Conservation (phyloP, 768 basidiomycete genomes). For the Xerocomellus intermedius region DNA sequence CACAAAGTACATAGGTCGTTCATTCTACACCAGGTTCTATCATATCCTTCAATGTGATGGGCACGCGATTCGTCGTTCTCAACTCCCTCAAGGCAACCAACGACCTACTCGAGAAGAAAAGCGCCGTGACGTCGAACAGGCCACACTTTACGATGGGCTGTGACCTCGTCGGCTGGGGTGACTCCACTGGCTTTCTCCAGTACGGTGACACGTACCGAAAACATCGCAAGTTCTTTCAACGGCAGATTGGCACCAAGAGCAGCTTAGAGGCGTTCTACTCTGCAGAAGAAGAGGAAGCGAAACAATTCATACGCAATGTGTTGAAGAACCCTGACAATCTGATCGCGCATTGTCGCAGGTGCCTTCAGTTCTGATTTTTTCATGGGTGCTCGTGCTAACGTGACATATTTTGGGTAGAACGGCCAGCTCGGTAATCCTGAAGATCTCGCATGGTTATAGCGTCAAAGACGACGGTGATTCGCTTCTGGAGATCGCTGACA, state of each 20-base stretch:
- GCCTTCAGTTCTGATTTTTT: background rate
- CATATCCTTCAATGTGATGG: constrained; percentile 28
- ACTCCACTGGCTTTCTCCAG: background rate
- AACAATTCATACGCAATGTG: constrained; percentile 1
- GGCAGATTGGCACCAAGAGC: constrained; percentile 1
- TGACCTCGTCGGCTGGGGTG: constrained; percentile 19
- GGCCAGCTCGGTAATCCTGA: constrained; percentile 33
- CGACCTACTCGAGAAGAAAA: constrained; percentile 13
- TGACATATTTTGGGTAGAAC: constrained; percentile 21
- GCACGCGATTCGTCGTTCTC: constrained; percentile 47
- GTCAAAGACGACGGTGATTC: constrained; percentile 33
- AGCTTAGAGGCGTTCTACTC: constrained; percentile 4
- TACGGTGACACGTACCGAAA: constrained; percentile 6
- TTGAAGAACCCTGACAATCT: constrained; percentile 1
- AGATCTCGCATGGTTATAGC: constrained; percentile 35
- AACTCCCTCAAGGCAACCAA: constrained; percentile 40
- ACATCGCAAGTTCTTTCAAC: constrained; percentile 4
- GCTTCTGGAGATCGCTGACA: constrained; percentile 28
- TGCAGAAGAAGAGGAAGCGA: background rate
- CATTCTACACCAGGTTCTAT: constrained; percentile 17
- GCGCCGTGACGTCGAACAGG: constrained; percentile 1
- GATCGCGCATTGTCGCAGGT: constrained; percentile 1
- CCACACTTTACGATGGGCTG: constrained; percentile 8
- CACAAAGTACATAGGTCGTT: background rate
- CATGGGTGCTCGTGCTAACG: background rate